Conservation (phyloP, 2,329 filamentous ascomycete species). For the Cladosporium sp. region DNA sequence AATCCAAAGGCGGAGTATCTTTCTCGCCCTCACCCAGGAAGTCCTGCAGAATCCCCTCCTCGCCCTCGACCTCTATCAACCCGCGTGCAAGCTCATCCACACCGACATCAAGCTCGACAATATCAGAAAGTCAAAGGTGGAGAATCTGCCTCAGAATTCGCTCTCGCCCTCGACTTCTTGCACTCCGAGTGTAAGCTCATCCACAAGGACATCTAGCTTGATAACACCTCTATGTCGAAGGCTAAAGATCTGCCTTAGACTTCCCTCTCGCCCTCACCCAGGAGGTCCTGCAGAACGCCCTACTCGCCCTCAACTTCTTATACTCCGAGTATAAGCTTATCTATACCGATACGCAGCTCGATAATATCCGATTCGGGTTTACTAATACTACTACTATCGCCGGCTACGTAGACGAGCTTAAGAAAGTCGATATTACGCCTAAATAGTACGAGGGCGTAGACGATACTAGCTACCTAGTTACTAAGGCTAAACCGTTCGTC, state of each 20-base stretch:
- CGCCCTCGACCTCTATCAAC: neutral
- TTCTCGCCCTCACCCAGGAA: neutral
- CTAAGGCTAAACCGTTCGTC: neutral
- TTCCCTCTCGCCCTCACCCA: no score
- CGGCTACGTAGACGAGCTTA: neutral
- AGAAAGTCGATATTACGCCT: neutral
- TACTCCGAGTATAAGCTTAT: neutral
- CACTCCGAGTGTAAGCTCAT: slow-evolving; percentile 2
- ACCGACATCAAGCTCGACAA: slow-evolving; percentile 8
- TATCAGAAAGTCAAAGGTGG: neutral
- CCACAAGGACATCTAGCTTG: slow-evolving; percentile 1
- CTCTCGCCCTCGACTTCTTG: slow-evolving; percentile 2
- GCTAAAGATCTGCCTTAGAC: no score
- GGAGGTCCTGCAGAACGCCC: neutral
- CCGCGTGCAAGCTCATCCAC: neutral
- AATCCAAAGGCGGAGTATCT: no score
- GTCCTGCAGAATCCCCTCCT: neutral
- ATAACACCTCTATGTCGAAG: neutral
- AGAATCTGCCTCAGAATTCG: no score
- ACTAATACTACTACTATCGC: neutral
- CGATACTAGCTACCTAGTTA: neutral
- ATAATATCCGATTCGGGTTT: slow-evolving; percentile 5
- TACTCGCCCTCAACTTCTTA: neutral
- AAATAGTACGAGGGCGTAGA: neutral
- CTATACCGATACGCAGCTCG: slow-evolving; percentile 2